Evolutionary conservation across 2,329 filamentous ascomycete species (phyloP).

Genomic region (Colletotrichum incanum): DNA sequence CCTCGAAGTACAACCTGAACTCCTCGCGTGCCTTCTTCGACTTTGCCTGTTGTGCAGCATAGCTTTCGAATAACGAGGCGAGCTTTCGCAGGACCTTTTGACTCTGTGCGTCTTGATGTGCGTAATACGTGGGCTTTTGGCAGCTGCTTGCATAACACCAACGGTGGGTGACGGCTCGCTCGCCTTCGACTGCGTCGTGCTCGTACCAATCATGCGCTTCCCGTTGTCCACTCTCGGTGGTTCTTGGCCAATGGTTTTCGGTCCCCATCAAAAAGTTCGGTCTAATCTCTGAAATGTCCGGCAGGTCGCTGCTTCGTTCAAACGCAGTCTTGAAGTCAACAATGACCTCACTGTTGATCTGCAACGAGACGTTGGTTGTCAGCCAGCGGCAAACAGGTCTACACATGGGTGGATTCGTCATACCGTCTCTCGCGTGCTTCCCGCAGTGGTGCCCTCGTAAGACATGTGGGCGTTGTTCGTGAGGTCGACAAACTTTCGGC

Average conservation of each 20-base stretch:
- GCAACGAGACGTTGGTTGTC: neutral
- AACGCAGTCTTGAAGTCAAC: neutral
- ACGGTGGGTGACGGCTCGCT: neutral
- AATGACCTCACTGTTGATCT: neutral
- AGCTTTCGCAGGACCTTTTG: neutral
- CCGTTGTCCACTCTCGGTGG: neutral
- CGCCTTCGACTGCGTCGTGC: neutral
- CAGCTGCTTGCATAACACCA: neutral
- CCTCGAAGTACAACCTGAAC: neutral
- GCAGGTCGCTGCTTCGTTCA: neutral
- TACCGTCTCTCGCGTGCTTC: slow-evolving; percentile 46
- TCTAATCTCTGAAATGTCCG: neutral
- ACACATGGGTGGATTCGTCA: neutral
- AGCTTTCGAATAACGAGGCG: neutral
- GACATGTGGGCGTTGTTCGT: slow-evolving; percentile 48
- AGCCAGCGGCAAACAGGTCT: neutral
- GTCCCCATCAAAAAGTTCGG: neutral
- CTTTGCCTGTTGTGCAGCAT: neutral
- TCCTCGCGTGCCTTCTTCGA: neutral
- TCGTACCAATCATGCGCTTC: neutral
- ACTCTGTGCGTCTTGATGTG: neutral
- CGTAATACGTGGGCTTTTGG: neutral
- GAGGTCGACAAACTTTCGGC: slow-evolving; percentile 45
- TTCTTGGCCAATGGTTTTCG: neutral
- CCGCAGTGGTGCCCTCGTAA: slow-evolving; percentile 49